A percentile compares a stretch with the other conserved stretches of the same genome.
Conservation (phyloP, 2,329 filamentous ascomycete species). For the Clathrospora elynae region DNA sequence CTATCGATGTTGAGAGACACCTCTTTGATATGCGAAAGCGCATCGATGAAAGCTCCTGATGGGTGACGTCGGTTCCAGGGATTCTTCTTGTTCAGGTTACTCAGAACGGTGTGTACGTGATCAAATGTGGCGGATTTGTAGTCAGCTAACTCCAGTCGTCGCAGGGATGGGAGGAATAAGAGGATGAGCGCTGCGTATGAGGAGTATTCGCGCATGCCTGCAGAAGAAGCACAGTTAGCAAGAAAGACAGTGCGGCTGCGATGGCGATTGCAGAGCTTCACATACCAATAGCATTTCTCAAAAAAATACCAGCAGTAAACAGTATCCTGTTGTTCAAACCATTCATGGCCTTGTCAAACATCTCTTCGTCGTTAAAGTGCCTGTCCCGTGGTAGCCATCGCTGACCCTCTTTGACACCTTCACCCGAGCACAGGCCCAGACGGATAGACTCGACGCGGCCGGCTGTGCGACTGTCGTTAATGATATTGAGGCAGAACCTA, state of each 20-base stretch:
- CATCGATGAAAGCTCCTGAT: constrained; percentile 15
- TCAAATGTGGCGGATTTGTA: constrained; percentile 25
- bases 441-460: constrained; percentile 27
- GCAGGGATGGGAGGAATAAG: constrained; percentile 26
- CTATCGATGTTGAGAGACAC: constrained; percentile 29
- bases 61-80: constrained; percentile 13
- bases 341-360: constrained; percentile 19
- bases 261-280: neutral
- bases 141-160: constrained; percentile 25
- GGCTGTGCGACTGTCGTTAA: constrained; percentile 21
- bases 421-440: constrained; percentile 24
- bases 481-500: constrained; percentile 30
- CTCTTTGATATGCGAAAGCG: constrained; percentile 24
- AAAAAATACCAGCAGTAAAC: constrained; percentile 21
- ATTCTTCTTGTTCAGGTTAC: constrained; percentile 17
- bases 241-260: no score
- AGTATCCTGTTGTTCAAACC: constrained; percentile 21
- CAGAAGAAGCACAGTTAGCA: constrained; percentile 1
- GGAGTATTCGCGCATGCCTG: constrained; percentile 30
- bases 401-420: constrained; percentile 18
- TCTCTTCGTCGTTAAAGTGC: constrained; percentile 17
- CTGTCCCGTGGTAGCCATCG: constrained; percentile 24
- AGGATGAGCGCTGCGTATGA: constrained; percentile 32
- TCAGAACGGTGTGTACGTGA: constrained; percentile 23
- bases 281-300: constrained; percentile 22